Evolutionary conservation across 2,329 filamentous ascomycete genomes (phyloP), one percentile per base, ranked within the genome.

Genomic region (Raffaelea albimanens): DNA sequence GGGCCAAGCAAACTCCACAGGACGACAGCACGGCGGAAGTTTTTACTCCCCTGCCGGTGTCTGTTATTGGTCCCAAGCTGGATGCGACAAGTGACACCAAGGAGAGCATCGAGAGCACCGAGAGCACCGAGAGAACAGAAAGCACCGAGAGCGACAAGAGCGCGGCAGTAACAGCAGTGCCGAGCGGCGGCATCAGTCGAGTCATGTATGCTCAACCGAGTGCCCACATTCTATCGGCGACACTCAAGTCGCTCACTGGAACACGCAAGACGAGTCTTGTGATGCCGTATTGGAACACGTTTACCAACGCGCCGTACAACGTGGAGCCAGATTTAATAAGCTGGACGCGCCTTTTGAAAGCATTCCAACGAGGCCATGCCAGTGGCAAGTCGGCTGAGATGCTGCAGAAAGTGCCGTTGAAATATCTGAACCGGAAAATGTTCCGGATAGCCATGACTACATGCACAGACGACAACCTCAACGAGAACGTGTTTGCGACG

Each of bases 381-480:
- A 90, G 85, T 55, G 68, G 67, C 36, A 71, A 78, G 52, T 72
- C 78, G 2, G 70, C 80, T 14, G 67, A 75, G 14, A 61, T 85
- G n/a, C 61, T 96, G 19, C 60, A 67, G 21, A 59, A 69, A 18
- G 75, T 83, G 57, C 77, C 76, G 2, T 57, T 58, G 20, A 57
- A 65, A 7, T 55, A 69, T 51, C 59, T 76, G 36, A 64, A 60
- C 48, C 56, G 59, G 31, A 75, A 74, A 49, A 80, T 79, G 10
- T 87, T 89, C 66, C 76, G 78, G 46, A 75, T 87, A 42, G 87
- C 84, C 46, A 80, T 96, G 69, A 74, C 75, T 53, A 73, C 80
- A 5, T 95, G 89, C 62, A 67, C 79, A 21, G 77, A 83, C 48
- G 88, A 96, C 68, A 83, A 81, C 58, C 80, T 82, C 47, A 95